phyloP scores from a whole-genome alignment of 257 asterid genomes.

The Agastache rugosa region DNA sequence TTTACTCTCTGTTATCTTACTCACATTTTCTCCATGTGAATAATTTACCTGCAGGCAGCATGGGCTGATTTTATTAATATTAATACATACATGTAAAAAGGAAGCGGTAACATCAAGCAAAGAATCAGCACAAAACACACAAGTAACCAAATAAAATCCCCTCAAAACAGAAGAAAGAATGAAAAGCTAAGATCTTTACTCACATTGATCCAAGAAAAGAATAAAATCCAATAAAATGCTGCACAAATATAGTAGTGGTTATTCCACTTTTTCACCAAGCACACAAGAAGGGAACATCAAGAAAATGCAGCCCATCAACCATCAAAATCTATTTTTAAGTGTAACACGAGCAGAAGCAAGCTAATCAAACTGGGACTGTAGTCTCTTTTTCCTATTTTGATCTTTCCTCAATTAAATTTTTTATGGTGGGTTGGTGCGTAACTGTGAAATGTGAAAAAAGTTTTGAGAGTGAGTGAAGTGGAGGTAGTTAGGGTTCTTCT shows the following conservation, averaged over 20 bases:
- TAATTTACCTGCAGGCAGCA: slow-evolving; percentile 48
- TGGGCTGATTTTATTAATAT: slow-evolving; percentile 29
- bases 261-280: slow-evolving; percentile 40
- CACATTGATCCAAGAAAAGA: slow-evolving; percentile 61
- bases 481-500: slow-evolving; percentile 49
- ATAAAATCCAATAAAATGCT: slow-evolving; percentile 35
- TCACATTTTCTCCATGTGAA: slow-evolving; percentile 53
- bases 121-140: slow-evolving; percentile 40
- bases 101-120: slow-evolving; percentile 49
- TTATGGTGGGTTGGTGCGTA: slow-evolving; percentile 38
- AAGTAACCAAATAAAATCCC: slow-evolving; percentile 40
- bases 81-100: slow-evolving; percentile 28
- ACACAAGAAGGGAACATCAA: slow-evolving; percentile 30
- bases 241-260: slow-evolving; percentile 14
- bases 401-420: neutral
- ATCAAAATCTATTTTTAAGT: slow-evolving; percentile 30
- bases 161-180: neutral
- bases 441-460: slow-evolving; percentile 30
- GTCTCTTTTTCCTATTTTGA: neutral
- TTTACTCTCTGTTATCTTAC: slow-evolving; percentile 23
- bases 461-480: slow-evolving; percentile 40
- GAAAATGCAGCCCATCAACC: slow-evolving; percentile 37
- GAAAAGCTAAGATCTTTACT: slow-evolving; percentile 53
- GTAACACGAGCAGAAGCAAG: slow-evolving; percentile 26
- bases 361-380: slow-evolving; percentile 27